These are phyloP conservation scores for Phytophthora citricola DNA, from an alignment of 352 stramenopile genomes.

Conservation along the genomic window DNA sequence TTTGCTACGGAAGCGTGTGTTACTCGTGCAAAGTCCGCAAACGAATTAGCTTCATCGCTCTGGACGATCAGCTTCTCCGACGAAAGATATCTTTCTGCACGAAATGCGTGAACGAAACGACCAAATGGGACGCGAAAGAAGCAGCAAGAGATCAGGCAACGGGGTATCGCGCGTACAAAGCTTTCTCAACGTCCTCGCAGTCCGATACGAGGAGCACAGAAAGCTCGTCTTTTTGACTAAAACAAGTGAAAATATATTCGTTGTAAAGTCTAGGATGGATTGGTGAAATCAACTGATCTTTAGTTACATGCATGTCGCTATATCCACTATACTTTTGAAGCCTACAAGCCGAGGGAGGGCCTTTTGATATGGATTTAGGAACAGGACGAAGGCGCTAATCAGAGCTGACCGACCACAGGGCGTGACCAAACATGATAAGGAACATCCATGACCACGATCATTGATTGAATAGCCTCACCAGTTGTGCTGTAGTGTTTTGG, in stretches of 20 bases:
- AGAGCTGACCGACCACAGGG: too few species aligned
- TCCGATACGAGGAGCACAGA: constrained; percentile 20
- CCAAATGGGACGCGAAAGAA: constrained; percentile 29
- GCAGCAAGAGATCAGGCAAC: constrained; percentile 28
- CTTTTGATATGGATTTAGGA: too few species aligned
- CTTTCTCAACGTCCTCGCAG: constrained; percentile 27
- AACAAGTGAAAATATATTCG: background rate
- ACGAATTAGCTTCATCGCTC: constrained; percentile 39
- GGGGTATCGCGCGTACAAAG: constrained; percentile 33
- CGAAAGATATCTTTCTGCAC: constrained; percentile 45
- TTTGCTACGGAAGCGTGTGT: constrained; percentile 41
- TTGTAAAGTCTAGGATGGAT: too few species aligned
- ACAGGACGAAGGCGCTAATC: too few species aligned
- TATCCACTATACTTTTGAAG: background rate
- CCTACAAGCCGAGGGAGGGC: background rate
- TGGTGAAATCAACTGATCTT: too few species aligned
- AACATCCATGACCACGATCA: background rate
- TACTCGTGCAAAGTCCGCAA: constrained; percentile 36
- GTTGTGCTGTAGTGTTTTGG: too few species aligned
- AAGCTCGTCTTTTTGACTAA: constrained; percentile 8
- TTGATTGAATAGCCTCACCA: too few species aligned
- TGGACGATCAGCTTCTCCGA: constrained; percentile 34
- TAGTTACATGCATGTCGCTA: too few species aligned
- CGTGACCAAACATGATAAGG: too few species aligned
- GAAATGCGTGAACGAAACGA: constrained; percentile 39